Evolutionary conservation across 2,329 filamentous ascomycete genomes (phyloP), one percentile per base, ranked within the genome.

Genomic region (Chrysosporium queenslandicum): DNA sequence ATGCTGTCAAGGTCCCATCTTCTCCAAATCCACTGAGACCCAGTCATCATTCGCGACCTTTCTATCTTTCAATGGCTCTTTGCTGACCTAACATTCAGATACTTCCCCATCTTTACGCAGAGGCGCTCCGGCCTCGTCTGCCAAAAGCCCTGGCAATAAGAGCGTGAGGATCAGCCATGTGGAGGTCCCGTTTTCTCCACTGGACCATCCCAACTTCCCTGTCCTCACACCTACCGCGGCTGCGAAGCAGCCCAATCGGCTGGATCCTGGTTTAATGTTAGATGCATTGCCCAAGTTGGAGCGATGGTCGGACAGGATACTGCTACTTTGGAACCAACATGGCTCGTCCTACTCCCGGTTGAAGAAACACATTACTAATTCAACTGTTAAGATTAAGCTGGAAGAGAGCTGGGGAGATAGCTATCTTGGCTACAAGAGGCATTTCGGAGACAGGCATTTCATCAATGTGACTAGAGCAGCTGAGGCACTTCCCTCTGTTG

Each of bases 281-380:
- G 50, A 55, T 37, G 50, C 50, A 6, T 53, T 59, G 11, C 55
- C 52, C 3, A 48, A 58, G 29, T 40, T 59, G 11, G 34, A 49
- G n/a, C 30, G 11, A 18, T 52, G 36, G 36, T 53, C 54, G 18
- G 50, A 52, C 12, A 55, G 34, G 30, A 46, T 52, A 23, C 36
- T 59, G 20, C 32, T 39, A 21, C 40, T 50, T 20, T 49, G 57
- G 37, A 37, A 45, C 12, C 53, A 53, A 12, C 34, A 32, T 9
- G 40, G 45, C 1, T 42, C 50, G n/a, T 59, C 57, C 2, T 55
- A 53, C 36, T 32, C 47, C 4, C 36, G 36, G 9, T 27, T 58
- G 12, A 39, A 32, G 21, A 54, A 47, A 42, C 25, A 29, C 11
- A 47, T 55, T 27, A 39, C 45, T 9, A 52, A 40, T 29, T 11